Evolutionary conservation across 257 asterid species (phyloP).

Genomic region (Plectranthus barbatus): DNA sequence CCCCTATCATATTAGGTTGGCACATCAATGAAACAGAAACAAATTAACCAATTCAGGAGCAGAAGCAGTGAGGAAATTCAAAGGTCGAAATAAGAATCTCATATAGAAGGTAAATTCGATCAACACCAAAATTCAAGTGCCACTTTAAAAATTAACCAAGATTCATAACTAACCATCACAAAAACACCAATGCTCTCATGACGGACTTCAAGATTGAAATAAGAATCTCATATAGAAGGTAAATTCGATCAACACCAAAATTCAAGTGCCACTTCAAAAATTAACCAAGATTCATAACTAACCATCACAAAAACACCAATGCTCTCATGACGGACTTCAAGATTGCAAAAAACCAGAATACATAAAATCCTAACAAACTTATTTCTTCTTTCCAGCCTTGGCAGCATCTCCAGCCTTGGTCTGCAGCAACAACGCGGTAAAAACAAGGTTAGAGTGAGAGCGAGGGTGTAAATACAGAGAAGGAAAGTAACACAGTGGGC

Average conservation of each 20-base stretch:
- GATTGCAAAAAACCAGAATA: not conserved
- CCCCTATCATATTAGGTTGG: too few relatives aligned
- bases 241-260: not conserved
- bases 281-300: not conserved
- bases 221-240: not conserved
- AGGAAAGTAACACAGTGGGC: not conserved
- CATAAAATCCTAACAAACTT: not conserved
- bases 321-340: not conserved
- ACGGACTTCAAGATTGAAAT: not conserved
- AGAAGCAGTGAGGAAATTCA: too few relatives aligned
- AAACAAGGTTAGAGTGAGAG: not conserved
- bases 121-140: not conserved
- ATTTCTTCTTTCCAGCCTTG: slow-evolving; percentile 48
- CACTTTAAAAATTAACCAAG: not conserved
- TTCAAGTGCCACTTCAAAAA: not conserved
- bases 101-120: not conserved
- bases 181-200: not conserved
- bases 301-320: not conserved
- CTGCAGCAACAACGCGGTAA: slow-evolving; percentile 14
- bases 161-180: not conserved
- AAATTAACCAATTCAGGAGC: too few relatives aligned
- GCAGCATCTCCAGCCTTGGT: slow-evolving; percentile 49
- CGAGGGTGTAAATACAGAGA: too few relatives aligned
- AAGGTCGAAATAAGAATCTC: not conserved
- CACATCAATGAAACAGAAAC: too few relatives aligned